These are phyloP conservation scores for Sporothrix curviconia DNA, from an alignment of 2,329 filamentous ascomycete genomes.

Conservation along the genomic window DNA sequence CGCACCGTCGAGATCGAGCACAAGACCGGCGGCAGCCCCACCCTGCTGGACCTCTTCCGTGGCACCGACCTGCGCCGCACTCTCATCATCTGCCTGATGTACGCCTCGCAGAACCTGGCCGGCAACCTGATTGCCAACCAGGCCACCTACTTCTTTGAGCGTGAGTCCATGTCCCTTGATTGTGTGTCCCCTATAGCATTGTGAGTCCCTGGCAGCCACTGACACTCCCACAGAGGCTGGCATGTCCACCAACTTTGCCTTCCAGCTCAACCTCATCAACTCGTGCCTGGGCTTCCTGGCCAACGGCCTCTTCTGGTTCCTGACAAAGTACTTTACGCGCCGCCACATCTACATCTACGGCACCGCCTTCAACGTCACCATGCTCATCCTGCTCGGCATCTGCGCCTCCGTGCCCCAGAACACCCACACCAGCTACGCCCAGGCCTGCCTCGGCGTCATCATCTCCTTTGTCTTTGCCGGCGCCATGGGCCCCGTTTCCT, in stretches of 20 bases:
- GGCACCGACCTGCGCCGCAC: slow-evolving; percentile 50
- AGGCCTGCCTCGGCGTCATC: slow-evolving; percentile 17
- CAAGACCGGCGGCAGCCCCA: slow-evolving; percentile 40
- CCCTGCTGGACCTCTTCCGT: slow-evolving; percentile 45
- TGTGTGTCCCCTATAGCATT: too few species aligned
- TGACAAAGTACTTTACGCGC: slow-evolving; percentile 39
- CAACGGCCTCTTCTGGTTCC: slow-evolving; percentile 61
- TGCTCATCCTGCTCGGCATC: slow-evolving; percentile 22
- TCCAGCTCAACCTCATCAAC: slow-evolving; percentile 57
- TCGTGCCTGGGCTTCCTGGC: slow-evolving; percentile 56
- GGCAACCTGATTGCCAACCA: slow-evolving; percentile 59
- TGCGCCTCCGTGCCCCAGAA: slow-evolving; percentile 35
- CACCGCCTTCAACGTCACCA: slow-evolving; percentile 8
- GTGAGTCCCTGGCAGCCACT: too few species aligned
- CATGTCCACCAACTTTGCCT: slow-evolving; percentile 46
- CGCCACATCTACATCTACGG: slow-evolving; percentile 20
- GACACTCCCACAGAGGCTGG: slow-evolving; percentile 63
- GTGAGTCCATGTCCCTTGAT: too few species aligned
- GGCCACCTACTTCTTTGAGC: slow-evolving; percentile 54
- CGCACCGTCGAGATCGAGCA: slow-evolving; percentile 50
- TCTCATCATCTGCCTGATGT: slow-evolving; percentile 49
- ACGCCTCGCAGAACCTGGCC: slow-evolving; percentile 54
- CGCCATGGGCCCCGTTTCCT: slow-evolving; percentile 40
- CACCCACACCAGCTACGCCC: slow-evolving; percentile 22
- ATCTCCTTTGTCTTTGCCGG: slow-evolving; percentile 50